Conservation (phyloP, 768 basidiomycete genomes). For the Termitomyces sp. region DNA sequence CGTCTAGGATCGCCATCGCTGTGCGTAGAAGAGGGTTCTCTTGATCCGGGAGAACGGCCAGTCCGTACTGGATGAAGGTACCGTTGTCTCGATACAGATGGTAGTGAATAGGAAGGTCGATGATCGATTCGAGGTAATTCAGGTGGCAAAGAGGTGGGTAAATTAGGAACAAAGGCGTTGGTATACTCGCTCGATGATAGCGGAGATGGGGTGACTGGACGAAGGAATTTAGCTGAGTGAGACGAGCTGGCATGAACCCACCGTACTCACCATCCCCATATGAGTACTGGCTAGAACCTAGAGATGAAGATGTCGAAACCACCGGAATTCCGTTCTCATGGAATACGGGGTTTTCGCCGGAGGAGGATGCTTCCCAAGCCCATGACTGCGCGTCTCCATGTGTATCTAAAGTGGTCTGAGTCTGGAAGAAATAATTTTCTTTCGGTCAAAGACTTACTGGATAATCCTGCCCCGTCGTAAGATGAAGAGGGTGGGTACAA, state of each 20-base stretch:
- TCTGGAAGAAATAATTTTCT: neutral
- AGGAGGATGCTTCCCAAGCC: conserved; percentile 4
- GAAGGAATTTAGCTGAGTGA: conserved; percentile 1
- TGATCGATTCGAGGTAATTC: conserved; percentile 18
- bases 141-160: conserved; percentile 21
- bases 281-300: conserved; percentile 29
- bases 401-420: neutral
- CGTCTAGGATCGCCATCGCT: conserved; percentile 35
- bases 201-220: conserved; percentile 28
- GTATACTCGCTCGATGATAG: conserved; percentile 25
- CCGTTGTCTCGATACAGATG: conserved; percentile 9
- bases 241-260: neutral
- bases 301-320: conserved; percentile 6
- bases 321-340: neutral
- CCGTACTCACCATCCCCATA: conserved; percentile 26
- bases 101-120: conserved; percentile 6
- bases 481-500: neutral
- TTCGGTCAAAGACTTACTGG: neutral
- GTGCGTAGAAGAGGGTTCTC: conserved; percentile 29
- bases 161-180: conserved; percentile 31
- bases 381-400: neutral
- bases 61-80: conserved; percentile 11
- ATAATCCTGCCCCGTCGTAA: neutral
- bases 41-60: conserved; percentile 16
- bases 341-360: neutral